These are phyloP conservation scores for Yamadazyma triangularis DNA, from an alignment of 1,139 yeast species.

Conservation along the genomic window DNA sequence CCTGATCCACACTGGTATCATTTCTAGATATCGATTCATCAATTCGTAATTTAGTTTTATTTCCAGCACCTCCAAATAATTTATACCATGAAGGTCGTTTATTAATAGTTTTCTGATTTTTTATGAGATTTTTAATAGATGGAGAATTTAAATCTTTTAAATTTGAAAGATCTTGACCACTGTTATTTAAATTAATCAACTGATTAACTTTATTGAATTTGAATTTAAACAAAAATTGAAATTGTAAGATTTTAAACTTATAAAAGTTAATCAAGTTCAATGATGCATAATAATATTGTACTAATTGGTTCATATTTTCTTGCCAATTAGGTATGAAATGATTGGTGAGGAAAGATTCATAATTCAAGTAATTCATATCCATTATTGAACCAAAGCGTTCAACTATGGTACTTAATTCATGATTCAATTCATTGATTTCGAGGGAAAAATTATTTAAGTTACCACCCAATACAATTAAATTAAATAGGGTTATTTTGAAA, in stretches of 20 bases:
- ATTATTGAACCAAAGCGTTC: constrained; percentile 47
- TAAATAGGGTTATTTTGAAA: constrained; percentile 26
- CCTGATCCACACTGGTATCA: constrained; percentile 12
- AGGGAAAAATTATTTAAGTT: constrained; percentile 45
- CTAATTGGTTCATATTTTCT: constrained; percentile 40
- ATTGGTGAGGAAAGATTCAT: constrained; percentile 33
- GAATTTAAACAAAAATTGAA: constrained; percentile 36
- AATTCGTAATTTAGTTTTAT: neutral
- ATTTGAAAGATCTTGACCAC: constrained; percentile 16
- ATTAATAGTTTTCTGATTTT: constrained; percentile 13
- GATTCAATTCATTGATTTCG: constrained; percentile 29
- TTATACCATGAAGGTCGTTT: constrained; percentile 43
- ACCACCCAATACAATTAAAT: constrained; percentile 43
- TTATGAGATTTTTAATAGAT: constrained; percentile 34
- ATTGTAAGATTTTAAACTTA: constrained; percentile 43
- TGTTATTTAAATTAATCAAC: constrained; percentile 23
- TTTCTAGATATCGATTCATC: neutral
- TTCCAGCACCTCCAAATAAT: constrained; percentile 33
- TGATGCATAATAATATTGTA: constrained; percentile 36
- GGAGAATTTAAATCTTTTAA: constrained; percentile 39
- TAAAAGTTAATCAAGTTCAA: constrained; percentile 39
- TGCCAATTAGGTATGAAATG: constrained; percentile 43
- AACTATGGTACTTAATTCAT: constrained; percentile 27
- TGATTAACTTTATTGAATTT: constrained; percentile 40
- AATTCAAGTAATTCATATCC: constrained; percentile 38